Conservation (phyloP, 225 moss, liverwort and hornwort genomes). For the Takakia lepidozioides region DNA sequence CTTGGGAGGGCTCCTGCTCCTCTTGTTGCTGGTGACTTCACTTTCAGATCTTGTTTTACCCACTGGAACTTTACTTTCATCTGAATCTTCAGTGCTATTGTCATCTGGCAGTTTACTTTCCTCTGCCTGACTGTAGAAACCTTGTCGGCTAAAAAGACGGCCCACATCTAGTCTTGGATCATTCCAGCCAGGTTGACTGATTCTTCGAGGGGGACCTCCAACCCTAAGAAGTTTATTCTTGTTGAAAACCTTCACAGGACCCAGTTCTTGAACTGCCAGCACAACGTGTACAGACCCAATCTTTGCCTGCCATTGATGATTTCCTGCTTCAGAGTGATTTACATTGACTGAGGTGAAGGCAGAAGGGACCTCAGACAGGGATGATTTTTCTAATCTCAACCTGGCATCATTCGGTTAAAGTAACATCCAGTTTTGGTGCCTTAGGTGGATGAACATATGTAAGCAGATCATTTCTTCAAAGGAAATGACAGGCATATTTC, state of each 20-base stretch:
- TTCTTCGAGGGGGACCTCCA: slow-evolving; percentile 19
- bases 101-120: slow-evolving; percentile 3
- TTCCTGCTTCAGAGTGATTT: neutral
- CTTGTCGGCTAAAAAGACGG: slow-evolving; percentile 1
- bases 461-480: too few species aligned
- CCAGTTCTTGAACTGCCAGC: slow-evolving; percentile 38
- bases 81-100: slow-evolving; percentile 9
- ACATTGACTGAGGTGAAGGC: too few species aligned
- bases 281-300: slow-evolving; percentile 30
- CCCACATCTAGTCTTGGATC: slow-evolving; percentile 11
- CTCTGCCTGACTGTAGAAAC: slow-evolving; percentile 4
- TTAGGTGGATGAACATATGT: too few species aligned
- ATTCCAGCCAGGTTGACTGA: slow-evolving; percentile 10
- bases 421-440: too few species aligned
- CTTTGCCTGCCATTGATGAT: slow-evolving; percentile 13
- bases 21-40: neutral
- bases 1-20: too few species aligned
- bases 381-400: too few species aligned
- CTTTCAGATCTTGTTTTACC: neutral
- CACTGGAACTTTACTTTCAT: slow-evolving; percentile 15
- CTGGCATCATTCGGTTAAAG: too few species aligned
- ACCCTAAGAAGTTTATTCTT: slow-evolving; percentile 13
- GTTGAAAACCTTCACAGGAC: slow-evolving; percentile 22
- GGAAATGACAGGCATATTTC: too few species aligned
- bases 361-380: too few species aligned